These are phyloP conservation scores for Cadophora gregata DNA, from an alignment of 2,329 filamentous ascomycete species.

Conservation along the genomic window DNA sequence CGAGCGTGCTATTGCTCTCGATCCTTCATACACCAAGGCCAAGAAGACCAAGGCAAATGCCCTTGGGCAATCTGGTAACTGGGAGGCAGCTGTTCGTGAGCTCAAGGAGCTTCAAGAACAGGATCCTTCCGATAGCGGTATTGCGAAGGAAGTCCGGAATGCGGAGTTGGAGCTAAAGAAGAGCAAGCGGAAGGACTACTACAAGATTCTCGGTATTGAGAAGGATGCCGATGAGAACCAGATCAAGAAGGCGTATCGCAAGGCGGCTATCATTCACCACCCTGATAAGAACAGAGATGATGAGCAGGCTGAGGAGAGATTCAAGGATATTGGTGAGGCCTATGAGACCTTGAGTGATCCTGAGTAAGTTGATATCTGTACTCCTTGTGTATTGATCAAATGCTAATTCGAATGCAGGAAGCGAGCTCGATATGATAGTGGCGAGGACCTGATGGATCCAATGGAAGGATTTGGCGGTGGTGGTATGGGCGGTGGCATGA, in stretches of 20 bases:
- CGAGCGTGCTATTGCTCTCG: slow-evolving; percentile 80
- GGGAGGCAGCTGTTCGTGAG: slow-evolving; percentile 90
- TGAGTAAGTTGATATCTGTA: slow-evolving; percentile 66
- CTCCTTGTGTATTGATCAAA: not conserved
- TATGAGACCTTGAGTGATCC: slow-evolving; percentile 95
- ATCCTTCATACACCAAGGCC: slow-evolving; percentile 86
- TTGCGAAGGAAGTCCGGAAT: slow-evolving; percentile 83
- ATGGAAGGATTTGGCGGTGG: slow-evolving; percentile 74
- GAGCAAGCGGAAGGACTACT: slow-evolving; percentile 96
- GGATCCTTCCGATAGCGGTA: slow-evolving; percentile 80
- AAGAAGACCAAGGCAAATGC: slow-evolving; percentile 94
- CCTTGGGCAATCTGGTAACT: slow-evolving; percentile 81
- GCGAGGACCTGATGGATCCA: slow-evolving; percentile 88
- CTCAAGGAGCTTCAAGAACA: slow-evolving; percentile 85
- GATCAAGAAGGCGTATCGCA: slow-evolving; percentile 97
- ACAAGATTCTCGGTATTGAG: slow-evolving; percentile 90
- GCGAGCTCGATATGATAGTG: slow-evolving; percentile 87
- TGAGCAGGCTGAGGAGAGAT: slow-evolving; percentile 81
- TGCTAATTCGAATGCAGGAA: slow-evolving; percentile 65
- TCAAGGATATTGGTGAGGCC: slow-evolving; percentile 97
- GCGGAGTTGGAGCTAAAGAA: slow-evolving; percentile 98
- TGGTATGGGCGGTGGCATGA: slow-evolving; percentile 57
- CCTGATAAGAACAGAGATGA: slow-evolving; percentile 97
- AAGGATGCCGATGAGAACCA: slow-evolving; percentile 85
- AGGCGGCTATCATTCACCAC: slow-evolving; percentile 91